phyloP scores from a whole-genome alignment of 306 rosid species.

The Corylus heterophylla region DNA sequence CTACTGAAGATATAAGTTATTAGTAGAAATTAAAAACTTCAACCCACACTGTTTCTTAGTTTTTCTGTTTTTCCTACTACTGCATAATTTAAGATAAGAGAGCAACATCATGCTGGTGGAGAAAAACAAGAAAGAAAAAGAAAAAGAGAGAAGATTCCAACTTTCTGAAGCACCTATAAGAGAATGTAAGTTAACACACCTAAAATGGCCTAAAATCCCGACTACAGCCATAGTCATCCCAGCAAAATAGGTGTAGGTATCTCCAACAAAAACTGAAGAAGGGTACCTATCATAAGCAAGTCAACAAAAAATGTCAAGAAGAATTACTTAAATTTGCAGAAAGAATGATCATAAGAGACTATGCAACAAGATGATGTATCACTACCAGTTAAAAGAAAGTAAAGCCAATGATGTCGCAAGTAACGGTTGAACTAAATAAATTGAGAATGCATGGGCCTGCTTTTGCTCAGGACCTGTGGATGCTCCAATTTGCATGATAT shows the following conservation, averaged over 20 bases:
- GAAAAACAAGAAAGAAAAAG: neutral
- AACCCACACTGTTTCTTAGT: neutral
- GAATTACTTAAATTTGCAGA: conserved; percentile 20
- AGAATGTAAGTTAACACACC: conserved; percentile 45
- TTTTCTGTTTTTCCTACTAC: neutral
- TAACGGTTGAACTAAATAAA: conserved; percentile 77
- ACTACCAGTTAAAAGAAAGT: conserved; percentile 74
- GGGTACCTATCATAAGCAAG: conserved; percentile 75
- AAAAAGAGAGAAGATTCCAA: neutral
- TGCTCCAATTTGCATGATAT: conserved; percentile 85
- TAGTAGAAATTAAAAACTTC: too few species aligned
- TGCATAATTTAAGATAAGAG: neutral
- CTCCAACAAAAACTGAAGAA: conserved; percentile 94
- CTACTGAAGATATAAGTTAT: neutral
- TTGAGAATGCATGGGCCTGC: conserved; percentile 86
- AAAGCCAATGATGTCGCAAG: conserved; percentile 75
- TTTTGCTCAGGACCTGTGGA: conserved; percentile 68
- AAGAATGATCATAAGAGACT: conserved; percentile 11
- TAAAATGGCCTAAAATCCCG: conserved; percentile 94
- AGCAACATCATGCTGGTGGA: neutral
- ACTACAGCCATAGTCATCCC: conserved; percentile 98
- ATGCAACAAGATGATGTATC: neutral
- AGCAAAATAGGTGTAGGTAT: conserved; percentile 94
- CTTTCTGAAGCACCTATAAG: neutral
- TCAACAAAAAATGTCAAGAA: conserved; percentile 20